phyloP scores from a whole-genome alignment of 768 basidiomycete genomes.

The Naganishia kalamii region DNA sequence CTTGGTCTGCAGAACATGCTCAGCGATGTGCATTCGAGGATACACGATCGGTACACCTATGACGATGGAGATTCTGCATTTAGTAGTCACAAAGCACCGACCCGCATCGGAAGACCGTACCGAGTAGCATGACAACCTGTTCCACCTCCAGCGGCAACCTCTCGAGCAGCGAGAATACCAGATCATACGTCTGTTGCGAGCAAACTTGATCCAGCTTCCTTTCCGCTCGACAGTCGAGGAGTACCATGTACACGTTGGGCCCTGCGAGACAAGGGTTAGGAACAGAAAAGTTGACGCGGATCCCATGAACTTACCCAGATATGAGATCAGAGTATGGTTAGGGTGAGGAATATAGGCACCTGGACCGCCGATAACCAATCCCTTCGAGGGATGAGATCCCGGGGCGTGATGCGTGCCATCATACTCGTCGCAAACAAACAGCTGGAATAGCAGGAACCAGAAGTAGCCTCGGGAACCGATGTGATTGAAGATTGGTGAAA shows the following conservation, averaged over 20 bases:
- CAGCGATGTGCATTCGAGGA: conserved; percentile 73
- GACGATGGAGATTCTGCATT: conserved; percentile 48
- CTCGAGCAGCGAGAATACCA: conserved; percentile 60
- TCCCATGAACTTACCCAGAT: conserved; percentile 51
- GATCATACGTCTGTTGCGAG: conserved; percentile 64
- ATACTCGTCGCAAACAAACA: conserved; percentile 64
- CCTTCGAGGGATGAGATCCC: conserved; percentile 61
- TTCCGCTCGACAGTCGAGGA: conserved; percentile 63
- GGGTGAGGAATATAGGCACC: conserved; percentile 75
- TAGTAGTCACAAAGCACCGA: conserved; percentile 24
- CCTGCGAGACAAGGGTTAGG: not conserved
- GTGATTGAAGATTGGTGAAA: conserved; percentile 48
- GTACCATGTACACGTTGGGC: conserved; percentile 58
- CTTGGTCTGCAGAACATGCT: conserved; percentile 63
- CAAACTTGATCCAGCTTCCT: conserved; percentile 75
- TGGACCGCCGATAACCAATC: conserved; percentile 63
- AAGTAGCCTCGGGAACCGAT: conserved; percentile 83
- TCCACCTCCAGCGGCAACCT: conserved; percentile 62
- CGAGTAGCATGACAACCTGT: conserved; percentile 77
- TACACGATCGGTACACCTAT: conserved; percentile 58
- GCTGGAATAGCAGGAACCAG: conserved; percentile 89
- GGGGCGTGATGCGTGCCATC: conserved; percentile 66
- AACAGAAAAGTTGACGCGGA: conserved; percentile 50
- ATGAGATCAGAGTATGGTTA: conserved; percentile 74
- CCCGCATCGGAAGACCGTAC: conserved; percentile 47